Base-by-base conservation (phyloP, 257 asterid species). In the Fraxinus cuspidata region DNA sequence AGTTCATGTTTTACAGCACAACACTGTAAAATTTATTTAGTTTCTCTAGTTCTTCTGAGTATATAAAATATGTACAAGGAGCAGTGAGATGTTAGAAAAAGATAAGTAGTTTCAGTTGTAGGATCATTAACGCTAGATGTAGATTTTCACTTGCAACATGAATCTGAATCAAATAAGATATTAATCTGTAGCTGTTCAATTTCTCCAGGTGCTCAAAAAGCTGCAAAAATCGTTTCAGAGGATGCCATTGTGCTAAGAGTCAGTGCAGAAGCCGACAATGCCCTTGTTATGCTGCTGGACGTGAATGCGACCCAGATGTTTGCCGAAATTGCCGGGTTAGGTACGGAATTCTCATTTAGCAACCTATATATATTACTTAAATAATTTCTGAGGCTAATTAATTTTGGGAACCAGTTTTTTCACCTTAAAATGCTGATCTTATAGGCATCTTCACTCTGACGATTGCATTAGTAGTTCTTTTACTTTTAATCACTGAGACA, bases 221-320 rank as follows among this genome's bases (percentile, higher is more conserved):
- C 92, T 96, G 99, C 86, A 96, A 96, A 84, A 96, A 96, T 76
- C 92, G 97, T 49, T 96, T 96, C 81, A 84, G 99, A 88, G 99
- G 99, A 81, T 96, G 99, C 47, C 98, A 96, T 82, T 96, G 99
- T 84, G 98, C 98, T 72, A 96, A 96, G 85, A 93, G 99, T 83
- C 99, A 92, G 87, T 93, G 99, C 90, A 90, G 89, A 89, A 96
- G 99, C 84, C 93, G 99, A 73, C 98, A 93, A 82, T 96, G 99
- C 74, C 99, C 99, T 23, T 96, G 99, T 84, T 96, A 92, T 89
- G 99, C 98, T 70, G 97, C 98, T 78, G 97, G 97, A 21, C 98
- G 98, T 42, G 98, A 96, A 87, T 96, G 98, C 64, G 99, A 96
- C 81, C 98, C 99, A 10, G 99, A 96, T 87, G 99, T 96, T 83